Conservation (phyloP, 257 asterid species). For the Marsdenia floribunda region DNA sequence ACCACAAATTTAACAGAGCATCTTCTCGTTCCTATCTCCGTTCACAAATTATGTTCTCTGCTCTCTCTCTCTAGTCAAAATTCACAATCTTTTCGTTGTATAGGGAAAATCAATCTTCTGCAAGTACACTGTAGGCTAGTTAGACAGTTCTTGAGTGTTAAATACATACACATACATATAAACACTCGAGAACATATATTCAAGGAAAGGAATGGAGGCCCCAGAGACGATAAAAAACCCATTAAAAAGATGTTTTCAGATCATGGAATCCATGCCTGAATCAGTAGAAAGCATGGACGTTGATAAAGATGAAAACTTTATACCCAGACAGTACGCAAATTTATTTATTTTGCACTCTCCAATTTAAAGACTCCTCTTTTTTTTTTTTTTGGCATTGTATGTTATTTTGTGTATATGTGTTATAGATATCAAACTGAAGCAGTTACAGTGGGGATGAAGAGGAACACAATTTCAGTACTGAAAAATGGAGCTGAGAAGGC, state of each 20-base stretch:
- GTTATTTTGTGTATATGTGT: neutral
- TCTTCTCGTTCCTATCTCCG: no score
- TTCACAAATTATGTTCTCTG: no score
- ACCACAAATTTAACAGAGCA: no score
- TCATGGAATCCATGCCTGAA: constrained; percentile 22
- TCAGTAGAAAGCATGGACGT: constrained; percentile 29
- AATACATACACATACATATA: no score
- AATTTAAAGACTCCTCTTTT: neutral
- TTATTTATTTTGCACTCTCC: neutral
- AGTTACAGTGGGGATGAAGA: constrained; percentile 65
- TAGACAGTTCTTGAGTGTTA: no score
- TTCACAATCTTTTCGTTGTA: no score
- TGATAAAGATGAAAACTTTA: constrained; percentile 25
- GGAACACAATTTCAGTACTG: constrained; percentile 68
- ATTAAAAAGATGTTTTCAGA: constrained; percentile 36
- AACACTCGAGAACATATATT: neutral
- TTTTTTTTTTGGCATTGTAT: neutral
- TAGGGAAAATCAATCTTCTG: no score
- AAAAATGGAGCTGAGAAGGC: constrained; percentile 58
- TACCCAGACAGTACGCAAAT: constrained; percentile 43
- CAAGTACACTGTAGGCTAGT: no score
- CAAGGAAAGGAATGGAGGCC: constrained; percentile 25
- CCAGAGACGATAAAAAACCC: constrained; percentile 30
- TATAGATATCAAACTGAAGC: constrained; percentile 56
- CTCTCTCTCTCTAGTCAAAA: no score